Conservation (phyloP, 1,284 basidiomycete genomes). For the Ceratobasidium sp. region DNA sequence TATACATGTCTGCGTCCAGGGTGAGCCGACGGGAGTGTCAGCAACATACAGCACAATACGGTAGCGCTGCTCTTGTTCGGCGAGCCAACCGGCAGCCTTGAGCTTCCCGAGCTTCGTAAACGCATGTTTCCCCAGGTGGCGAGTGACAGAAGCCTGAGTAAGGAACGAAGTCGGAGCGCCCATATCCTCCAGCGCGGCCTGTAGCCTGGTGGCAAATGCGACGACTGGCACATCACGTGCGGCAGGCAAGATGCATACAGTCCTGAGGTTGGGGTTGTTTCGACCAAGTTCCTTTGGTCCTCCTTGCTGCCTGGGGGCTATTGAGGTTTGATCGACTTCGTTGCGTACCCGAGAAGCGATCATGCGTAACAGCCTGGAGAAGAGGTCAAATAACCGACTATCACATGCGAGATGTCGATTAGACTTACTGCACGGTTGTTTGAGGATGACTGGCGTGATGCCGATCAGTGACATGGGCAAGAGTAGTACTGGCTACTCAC, state of each 20-base stretch:
- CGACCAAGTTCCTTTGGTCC: slow-evolving; percentile 69
- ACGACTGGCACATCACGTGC: slow-evolving; percentile 88
- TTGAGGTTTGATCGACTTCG: slow-evolving; percentile 74
- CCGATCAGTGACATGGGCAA: slow-evolving; percentile 24
- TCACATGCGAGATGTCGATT: slow-evolving; percentile 1
- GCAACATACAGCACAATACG: slow-evolving; percentile 93
- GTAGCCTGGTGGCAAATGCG: slow-evolving; percentile 89
- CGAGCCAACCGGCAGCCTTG: slow-evolving; percentile 92
- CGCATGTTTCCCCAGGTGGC: slow-evolving; percentile 90
- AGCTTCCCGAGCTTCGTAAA: slow-evolving; percentile 95
- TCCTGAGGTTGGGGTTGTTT: slow-evolving; percentile 94
- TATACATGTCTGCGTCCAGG: slow-evolving; percentile 98
- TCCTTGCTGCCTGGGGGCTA: slow-evolving; percentile 59
- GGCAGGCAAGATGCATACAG: slow-evolving; percentile 86
- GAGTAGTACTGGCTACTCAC: slow-evolving; percentile 59
- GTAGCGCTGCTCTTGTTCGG: slow-evolving; percentile 94
- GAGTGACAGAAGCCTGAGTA: slow-evolving; percentile 91
- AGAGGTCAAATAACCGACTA: slow-evolving; percentile 7
- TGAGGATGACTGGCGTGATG: slow-evolving; percentile 80
- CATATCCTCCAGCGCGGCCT: slow-evolving; percentile 85
- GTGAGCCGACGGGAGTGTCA: slow-evolving; percentile 90
- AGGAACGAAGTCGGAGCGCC: slow-evolving; percentile 90
- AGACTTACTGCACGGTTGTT: slow-evolving; percentile 89
- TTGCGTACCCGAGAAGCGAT: slow-evolving; percentile 92
- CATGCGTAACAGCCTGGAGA: slow-evolving; percentile 79